Percentiles rank a stretch among this genome's conserved stretches.
Evolutionary conservation across 768 basidiomycete genomes (phyloP).

Genomic region (Dacryopinax spathularia): DNA sequence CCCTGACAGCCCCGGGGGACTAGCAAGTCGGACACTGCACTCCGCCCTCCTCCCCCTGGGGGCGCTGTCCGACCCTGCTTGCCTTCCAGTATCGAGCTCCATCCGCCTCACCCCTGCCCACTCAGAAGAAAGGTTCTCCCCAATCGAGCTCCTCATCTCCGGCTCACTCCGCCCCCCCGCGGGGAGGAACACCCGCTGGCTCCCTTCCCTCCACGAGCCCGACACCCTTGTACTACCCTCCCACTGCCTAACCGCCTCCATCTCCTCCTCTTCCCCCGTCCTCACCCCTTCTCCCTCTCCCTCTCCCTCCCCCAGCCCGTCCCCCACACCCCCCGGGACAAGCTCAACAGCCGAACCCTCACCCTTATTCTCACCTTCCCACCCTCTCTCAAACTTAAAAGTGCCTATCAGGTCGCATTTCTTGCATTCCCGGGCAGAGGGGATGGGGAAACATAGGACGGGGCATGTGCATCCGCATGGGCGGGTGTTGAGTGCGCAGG

Average conservation of each 20-base stretch:
- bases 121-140: not conserved
- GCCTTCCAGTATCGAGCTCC: not conserved
- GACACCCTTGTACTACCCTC: not conserved
- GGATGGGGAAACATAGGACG: not conserved
- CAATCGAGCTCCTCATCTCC: not conserved
- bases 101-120: not conserved
- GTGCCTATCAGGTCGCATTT: not conserved
- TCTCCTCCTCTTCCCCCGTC: not conserved
- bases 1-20: not conserved
- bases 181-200: not conserved
- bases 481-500: not conserved
- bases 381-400: no score
- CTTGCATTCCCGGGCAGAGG: not conserved
- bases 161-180: not conserved
- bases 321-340: not conserved
- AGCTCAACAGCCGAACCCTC: no score
- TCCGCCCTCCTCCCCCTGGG: not conserved
- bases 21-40: not conserved
- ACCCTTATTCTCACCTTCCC: no score
- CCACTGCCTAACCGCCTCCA: not conserved
- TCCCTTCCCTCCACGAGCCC: not conserved
- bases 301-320: not conserved
- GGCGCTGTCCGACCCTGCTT: not conserved
- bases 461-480: not conserved
- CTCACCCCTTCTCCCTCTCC: not conserved